A percentile compares a stretch with the other conserved stretches of the same genome.
Conservation (phyloP, 345 rosid genomes). For the Murraya koenigii region DNA sequence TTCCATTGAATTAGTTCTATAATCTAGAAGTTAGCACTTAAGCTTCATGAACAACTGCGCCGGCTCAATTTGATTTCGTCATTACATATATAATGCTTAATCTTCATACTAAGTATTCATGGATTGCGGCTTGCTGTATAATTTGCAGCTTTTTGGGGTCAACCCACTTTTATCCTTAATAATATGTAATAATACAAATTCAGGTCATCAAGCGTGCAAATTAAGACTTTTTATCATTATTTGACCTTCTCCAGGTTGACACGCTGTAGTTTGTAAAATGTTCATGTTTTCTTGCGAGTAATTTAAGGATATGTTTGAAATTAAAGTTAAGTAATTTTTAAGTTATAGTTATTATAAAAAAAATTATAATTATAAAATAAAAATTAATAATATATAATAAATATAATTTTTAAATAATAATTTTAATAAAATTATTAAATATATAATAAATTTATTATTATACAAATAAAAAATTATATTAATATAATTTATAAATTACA, state of each 20-base stretch:
- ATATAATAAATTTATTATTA: too few relatives aligned
- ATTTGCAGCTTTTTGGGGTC: too few relatives aligned
- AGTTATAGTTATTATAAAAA: too few relatives aligned
- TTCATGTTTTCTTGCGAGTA: not conserved
- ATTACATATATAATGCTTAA: not conserved
- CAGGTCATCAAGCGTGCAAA: not conserved
- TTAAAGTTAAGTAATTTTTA: too few relatives aligned
- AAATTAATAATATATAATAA: too few relatives aligned
- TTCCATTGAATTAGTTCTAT: not conserved
- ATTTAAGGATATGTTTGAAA: too few relatives aligned
- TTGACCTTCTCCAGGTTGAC: not conserved
- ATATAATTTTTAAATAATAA: too few relatives aligned
- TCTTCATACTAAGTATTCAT: not conserved
- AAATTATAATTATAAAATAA: too few relatives aligned
- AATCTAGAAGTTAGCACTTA: too few relatives aligned
- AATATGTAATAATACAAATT: not conserved
- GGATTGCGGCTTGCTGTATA: not conserved
- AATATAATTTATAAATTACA: too few relatives aligned
- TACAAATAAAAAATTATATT: too few relatives aligned
- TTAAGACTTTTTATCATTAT: not conserved
- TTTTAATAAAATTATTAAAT: too few relatives aligned
- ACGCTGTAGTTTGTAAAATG: not conserved
- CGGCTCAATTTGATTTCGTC: not conserved
- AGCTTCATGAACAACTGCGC: not conserved
- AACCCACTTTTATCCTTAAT: not conserved